Conservation (phyloP, 345 rosid species). For the Anastatica hierochuntica region DNA sequence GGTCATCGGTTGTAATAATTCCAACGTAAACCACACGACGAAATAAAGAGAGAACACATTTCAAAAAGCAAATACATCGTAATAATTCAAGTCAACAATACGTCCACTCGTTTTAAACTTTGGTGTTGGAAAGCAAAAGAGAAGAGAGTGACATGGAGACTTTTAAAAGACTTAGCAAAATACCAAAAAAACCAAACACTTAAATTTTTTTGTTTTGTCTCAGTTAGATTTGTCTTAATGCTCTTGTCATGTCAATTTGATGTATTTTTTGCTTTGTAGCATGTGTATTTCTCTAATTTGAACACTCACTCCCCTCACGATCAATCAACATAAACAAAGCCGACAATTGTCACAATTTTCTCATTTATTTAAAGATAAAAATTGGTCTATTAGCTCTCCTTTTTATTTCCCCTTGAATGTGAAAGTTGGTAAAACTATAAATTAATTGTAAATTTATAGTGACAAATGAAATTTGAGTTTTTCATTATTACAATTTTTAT, state of each 20-base stretch:
- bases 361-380: not conserved
- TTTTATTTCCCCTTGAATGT: not conserved
- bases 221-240: slow-evolving; percentile 15
- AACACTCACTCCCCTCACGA: slow-evolving; percentile 14
- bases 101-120: slow-evolving; percentile 12
- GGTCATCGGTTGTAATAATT: not conserved
- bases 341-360: slow-evolving; percentile 12
- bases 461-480: no score
- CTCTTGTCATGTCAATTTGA: slow-evolving; percentile 20
- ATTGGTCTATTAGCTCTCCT: not conserved
- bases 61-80: no score
- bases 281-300: no score
- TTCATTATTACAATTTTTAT: no score
- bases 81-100: slow-evolving; percentile 3
- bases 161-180: slow-evolving; percentile 9
- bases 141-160: slow-evolving; percentile 19
- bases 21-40: slow-evolving; percentile 8
- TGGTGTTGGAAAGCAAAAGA: slow-evolving; percentile 20
- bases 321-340: slow-evolving; percentile 10
- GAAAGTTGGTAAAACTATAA: not conserved
- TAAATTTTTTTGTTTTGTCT: slow-evolving; percentile 9
- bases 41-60: not conserved
- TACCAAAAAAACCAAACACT: slow-evolving; percentile 18
- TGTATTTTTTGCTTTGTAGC: slow-evolving; percentile 20
- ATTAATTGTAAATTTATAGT: no score